Conservation (phyloP, 768 basidiomycete genomes). For the Mycena vitilis region DNA sequence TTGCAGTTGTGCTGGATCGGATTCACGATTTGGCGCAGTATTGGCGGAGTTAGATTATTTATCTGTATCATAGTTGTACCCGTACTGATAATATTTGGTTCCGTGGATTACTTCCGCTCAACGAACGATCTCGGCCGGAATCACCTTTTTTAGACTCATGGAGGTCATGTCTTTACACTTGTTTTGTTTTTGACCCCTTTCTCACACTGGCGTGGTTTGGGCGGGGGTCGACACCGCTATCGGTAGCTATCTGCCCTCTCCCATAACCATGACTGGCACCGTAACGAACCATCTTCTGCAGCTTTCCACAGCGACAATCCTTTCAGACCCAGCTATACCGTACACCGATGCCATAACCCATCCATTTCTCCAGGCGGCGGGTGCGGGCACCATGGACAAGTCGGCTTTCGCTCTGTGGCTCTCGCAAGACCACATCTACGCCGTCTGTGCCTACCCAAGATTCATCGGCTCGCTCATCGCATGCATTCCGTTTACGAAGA, state of each 20-base stretch:
- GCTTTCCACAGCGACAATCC: constrained; percentile 32
- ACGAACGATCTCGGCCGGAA: background rate
- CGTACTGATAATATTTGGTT: constrained; percentile 1
- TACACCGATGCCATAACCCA: constrained; percentile 65
- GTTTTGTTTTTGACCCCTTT: background rate
- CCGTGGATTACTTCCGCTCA: background rate
- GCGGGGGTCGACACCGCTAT: too few species aligned
- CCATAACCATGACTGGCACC: background rate
- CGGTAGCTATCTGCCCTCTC: background rate
- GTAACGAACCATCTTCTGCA: constrained; percentile 53
- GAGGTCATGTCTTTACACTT: constrained; percentile 11
- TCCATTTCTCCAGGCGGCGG: constrained; percentile 70
- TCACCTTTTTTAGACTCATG: constrained; percentile 1
- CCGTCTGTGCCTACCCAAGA: constrained; percentile 77
- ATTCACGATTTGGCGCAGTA: constrained; percentile 94
- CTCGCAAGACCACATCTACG: constrained; percentile 80
- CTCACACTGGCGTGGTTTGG: too few species aligned
- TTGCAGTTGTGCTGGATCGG: constrained; percentile 92
- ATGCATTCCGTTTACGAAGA: constrained; percentile 62
- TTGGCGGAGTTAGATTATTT: constrained; percentile 73
- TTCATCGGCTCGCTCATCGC: constrained; percentile 76
- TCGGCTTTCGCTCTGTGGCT: constrained; percentile 70
- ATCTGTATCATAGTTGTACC: background rate
- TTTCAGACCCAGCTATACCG: constrained; percentile 28
- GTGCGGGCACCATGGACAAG: constrained; percentile 60